These are phyloP conservation scores for Zymoseptoria ardabiliae DNA, from an alignment of 2,329 filamentous ascomycete species.

Conservation along the genomic window DNA sequence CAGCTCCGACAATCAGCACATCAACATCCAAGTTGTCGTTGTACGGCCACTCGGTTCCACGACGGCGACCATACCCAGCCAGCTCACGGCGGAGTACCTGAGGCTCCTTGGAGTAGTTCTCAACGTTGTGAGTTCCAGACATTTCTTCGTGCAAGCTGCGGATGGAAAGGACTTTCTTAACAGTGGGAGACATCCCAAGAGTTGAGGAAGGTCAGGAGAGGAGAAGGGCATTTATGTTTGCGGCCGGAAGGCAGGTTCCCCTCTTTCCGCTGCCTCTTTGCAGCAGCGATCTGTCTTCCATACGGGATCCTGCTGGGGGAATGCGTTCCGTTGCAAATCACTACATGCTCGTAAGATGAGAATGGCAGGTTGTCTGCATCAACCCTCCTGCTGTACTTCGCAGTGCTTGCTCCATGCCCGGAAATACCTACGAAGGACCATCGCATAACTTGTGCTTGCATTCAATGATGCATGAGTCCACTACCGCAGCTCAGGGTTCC, in stretches of 20 bases:
- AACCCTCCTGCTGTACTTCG: neutral
- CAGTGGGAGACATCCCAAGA: no score
- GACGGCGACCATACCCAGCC: constrained; percentile 14
- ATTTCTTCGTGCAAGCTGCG: constrained; percentile 4
- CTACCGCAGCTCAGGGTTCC: no score
- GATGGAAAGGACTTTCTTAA: constrained; percentile 7
- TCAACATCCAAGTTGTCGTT: constrained; percentile 24
- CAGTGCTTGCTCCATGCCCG: neutral
- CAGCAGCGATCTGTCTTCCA: no score
- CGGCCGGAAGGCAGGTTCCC: no score
- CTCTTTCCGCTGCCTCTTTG: no score
- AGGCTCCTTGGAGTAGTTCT: constrained; percentile 4
- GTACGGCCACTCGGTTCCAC: constrained; percentile 16
- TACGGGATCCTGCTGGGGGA: no score
- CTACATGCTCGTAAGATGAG: neutral
- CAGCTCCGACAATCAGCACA: constrained; percentile 31
- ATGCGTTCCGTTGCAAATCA: no score
- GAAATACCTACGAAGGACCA: no score
- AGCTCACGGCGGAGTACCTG: constrained; percentile 9
- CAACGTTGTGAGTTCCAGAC: constrained; percentile 4
- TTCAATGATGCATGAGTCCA: no score
- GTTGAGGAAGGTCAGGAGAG: no score
- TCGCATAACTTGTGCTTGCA: no score
- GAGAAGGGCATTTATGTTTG: no score
- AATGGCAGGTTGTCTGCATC: neutral